phyloP scores from a whole-genome alignment of 2,329 filamentous ascomycete species.

The Aspergillus pseudoviridinutans region DNA sequence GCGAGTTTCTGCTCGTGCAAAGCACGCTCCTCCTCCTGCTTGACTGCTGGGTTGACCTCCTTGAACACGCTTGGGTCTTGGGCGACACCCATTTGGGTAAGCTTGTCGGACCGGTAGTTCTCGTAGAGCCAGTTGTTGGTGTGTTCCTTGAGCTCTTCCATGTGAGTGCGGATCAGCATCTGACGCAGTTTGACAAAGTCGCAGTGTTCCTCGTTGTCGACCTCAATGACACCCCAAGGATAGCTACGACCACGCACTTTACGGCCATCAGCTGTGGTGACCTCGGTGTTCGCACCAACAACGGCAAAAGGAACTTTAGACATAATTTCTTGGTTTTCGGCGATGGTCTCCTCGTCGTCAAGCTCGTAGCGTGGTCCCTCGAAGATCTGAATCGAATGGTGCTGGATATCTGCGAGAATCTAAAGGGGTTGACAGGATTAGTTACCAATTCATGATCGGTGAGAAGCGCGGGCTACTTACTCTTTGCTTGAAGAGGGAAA shows the following conservation, averaged over 20 bases:
- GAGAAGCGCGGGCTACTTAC: conserved; percentile 53
- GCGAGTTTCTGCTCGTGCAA: conserved; percentile 99
- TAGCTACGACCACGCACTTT: conserved; percentile 95
- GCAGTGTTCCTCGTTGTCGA: conserved; percentile 99
- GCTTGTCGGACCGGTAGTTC: conserved; percentile 99
- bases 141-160: conserved; percentile 99
- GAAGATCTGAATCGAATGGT: conserved; percentile 98
- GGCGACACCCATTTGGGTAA: conserved; percentile 95
- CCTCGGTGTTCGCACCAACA: conserved; percentile 93
- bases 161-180: conserved; percentile 99
- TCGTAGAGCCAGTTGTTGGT: conserved; percentile 99
- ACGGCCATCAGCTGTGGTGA: conserved; percentile 84
- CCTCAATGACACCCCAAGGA: conserved; percentile 97
- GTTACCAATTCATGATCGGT: conserved; percentile 4
- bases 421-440: conserved; percentile 38
- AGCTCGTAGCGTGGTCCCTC: conserved; percentile 98
- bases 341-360: conserved; percentile 98
- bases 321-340: conserved; percentile 99
- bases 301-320: conserved; percentile 99
- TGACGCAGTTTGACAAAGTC: conserved; percentile 99
- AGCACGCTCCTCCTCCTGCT: conserved; percentile 98
- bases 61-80: conserved; percentile 99
- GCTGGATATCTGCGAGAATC: conserved; percentile 95
- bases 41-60: conserved; percentile 99
- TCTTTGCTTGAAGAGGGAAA: conserved; percentile 88